Base-by-base conservation (phyloP, 192 early-diverging fungal species). In the Jimgerdemannia lactiflua region DNA sequence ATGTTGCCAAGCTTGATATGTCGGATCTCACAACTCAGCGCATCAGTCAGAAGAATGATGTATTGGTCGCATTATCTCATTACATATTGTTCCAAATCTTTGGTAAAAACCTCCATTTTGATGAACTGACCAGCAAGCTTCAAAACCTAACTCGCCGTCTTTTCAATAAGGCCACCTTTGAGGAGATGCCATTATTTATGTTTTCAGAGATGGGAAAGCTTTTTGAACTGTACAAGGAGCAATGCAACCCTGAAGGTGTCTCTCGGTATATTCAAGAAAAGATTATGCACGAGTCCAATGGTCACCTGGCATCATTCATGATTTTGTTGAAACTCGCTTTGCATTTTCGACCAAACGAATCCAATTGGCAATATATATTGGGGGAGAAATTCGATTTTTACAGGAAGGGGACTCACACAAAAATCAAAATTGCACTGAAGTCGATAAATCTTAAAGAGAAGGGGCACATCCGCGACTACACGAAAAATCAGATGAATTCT, bases 131-230 rank as follows among this genome's bases (percentile, higher is more conserved):
- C n/a, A n/a, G n/a, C n/a, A n/a, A n/a, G n/a, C n/a, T n/a, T n/a
- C n/a, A n/a, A n/a, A n/a, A n/a, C n/a, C n/a, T n/a, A n/a, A 63
- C 3, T 69, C 59, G 14, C 73, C 64, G n/a, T n/a, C n/a, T n/a
- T 66, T 74, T 71, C 63, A 75, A 73, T 54, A 68, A 71, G 17
- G 67, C 66, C 74, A n/a, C 40, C 0, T 75, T 75, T 39, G 3
- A n/a, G n/a, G n/a, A n/a, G 67, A 75, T 75, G 19, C 74, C 74
- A 69, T 70, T 70, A 43, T 75, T 75, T 40, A 70, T 4, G 40
- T 10, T 2, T 14, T 0, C 49, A 14, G 49, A 59, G 14, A 59
- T 59, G 49, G 14, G 14, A 0, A 6, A 59, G 6, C 49, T 59
- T 2, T 14, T 59, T 14, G 8, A 59, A 0, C 6, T 59, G 49